These are phyloP conservation scores for Talaromyces stipitatus DNA, from an alignment of 495 filamentous ascomycete genomes.

Conservation along the genomic window DNA sequence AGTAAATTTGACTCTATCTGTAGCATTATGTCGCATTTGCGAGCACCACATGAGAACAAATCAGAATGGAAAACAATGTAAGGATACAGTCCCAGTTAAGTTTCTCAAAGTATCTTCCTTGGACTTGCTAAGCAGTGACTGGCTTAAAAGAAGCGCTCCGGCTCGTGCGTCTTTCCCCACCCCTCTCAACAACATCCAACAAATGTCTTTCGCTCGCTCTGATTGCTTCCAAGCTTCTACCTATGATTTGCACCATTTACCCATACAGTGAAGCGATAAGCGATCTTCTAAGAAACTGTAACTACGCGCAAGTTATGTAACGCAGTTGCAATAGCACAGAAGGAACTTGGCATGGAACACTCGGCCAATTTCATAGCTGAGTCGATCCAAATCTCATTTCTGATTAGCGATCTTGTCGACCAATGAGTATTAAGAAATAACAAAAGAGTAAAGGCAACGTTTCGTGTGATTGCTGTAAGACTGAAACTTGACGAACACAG, in stretches of 20 bases:
- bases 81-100: not conserved
- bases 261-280: not conserved
- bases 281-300: not conserved
- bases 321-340: no score
- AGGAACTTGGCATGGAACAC: not conserved
- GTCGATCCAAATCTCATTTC: not conserved
- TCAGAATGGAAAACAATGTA: not conserved
- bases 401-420: not conserved
- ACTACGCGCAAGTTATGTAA: not conserved
- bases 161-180: constrained; percentile 3
- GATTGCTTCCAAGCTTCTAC: not conserved
- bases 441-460: not conserved
- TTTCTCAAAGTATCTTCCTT: not conserved
- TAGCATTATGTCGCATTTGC: not conserved
- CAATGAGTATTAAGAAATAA: not conserved
- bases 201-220: not conserved
- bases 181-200: not conserved
- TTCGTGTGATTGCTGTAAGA: not conserved
- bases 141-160: not conserved
- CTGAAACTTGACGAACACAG: not conserved
- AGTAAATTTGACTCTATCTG: not conserved
- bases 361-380: not conserved
- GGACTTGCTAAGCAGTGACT: not conserved
- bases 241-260: not conserved
- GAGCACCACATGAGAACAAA: not conserved